phyloP scores from a whole-genome alignment of 495 filamentous ascomycete genomes.

The Apiosordaria backusii region DNA sequence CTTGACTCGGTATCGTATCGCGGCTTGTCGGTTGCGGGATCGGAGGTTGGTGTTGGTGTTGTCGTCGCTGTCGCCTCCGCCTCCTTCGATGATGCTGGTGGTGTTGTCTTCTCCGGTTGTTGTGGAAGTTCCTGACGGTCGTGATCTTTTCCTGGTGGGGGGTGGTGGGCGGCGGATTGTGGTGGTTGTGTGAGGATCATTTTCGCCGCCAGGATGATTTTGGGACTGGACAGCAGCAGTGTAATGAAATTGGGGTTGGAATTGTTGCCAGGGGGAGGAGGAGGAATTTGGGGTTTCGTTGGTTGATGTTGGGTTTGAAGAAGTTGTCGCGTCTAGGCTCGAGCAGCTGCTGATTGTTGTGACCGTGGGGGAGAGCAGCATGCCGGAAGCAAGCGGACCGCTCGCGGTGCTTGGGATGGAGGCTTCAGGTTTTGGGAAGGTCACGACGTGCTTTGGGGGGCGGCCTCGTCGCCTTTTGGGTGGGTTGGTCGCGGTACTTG shows the following conservation, averaged over 20 bases:
- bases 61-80: no score
- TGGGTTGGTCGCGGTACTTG: background rate
- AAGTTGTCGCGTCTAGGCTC: no score
- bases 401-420: background rate
- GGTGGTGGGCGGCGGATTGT: no score
- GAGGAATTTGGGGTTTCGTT: no score
- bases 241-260: no score
- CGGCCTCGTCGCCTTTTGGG: background rate
- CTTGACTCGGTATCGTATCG: conserved; percentile 20
- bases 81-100: background rate
- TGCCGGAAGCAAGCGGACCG: background rate
- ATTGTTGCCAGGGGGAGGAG: no score
- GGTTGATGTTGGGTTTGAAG: no score
- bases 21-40: conserved; percentile 16
- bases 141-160: no score
- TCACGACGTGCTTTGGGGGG: background rate
- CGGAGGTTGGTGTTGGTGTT: background rate
- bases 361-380: background rate
- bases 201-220: background rate
- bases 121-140: no score
- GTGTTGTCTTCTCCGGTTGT: background rate
- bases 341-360: background rate
- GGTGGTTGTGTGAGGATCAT: background rate
- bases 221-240: no score
- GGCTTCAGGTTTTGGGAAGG: background rate